Base-by-base conservation (phyloP, 2,329 filamentous ascomycete species). In the Gliomastix tumulicola region DNA sequence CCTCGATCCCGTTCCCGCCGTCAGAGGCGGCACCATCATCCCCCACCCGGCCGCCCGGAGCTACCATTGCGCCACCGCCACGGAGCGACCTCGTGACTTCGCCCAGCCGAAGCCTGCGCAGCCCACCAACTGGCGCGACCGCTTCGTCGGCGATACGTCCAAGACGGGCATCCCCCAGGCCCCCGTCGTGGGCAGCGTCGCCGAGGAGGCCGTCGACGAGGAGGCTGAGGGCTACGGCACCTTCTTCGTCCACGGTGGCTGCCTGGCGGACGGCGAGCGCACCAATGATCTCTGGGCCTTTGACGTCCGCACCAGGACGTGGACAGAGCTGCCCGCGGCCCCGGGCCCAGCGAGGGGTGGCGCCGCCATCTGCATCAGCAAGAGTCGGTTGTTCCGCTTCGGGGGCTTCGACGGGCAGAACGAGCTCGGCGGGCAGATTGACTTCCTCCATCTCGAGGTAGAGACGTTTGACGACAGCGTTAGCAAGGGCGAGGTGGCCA, bases 261-360 rank as follows among this genome's bases (percentile, higher is more conserved):
- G 80, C 49, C 70, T 84, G 1, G 70, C 74, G 6, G 70, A 63
- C 20, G 82, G 78, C 10, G 66, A 78, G 4, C 65, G 84, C 4
- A 65, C 66, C 27, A 63, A 67, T 10, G 88, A 94, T 52, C 59
- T 89, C 6, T 94, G 88, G 88, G 76, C 77, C 0, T 94, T 94
- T 53, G 78, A 83, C 50, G 59, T 90, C 18, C 65, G 63, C 33
- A 69, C 68, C 7, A 65, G 69, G 36, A 65, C 69, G 3, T 94
- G 88, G 88, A 76, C 68, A 27, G 69, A 82, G 49, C 67, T 86
- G 12, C 70, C 81, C 0, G 57, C 74, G 7, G 86, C 84, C 0
- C 84, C 84, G 0, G 80, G 72, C 2, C 74, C 80, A 7, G 63
- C 74, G 0, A 71, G 86, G 33, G 79, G 79, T 17, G 86, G 84